A percentile compares a stretch with the other conserved stretches of the same genome.
These are phyloP conservation scores for Calonectria pseudoreteaudii DNA, from an alignment of 2,329 filamentous ascomycete genomes.

Conservation along the genomic window DNA sequence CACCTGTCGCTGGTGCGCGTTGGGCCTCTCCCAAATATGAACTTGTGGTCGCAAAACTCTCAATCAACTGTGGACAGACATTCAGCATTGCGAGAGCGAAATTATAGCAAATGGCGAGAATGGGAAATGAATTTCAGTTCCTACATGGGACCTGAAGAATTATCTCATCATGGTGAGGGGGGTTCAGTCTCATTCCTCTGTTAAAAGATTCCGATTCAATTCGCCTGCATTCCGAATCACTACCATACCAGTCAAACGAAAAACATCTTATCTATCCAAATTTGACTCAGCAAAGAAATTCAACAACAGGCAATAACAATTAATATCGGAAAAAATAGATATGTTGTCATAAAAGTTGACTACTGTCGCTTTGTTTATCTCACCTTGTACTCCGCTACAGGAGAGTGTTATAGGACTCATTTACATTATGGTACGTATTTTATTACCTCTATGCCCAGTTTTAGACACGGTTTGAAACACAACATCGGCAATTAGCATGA, in stretches of 20 bases:
- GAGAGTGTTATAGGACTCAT: no score
- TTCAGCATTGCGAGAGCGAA: neutral
- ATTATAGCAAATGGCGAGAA: neutral
- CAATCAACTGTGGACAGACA: neutral
- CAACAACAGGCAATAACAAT: no score
- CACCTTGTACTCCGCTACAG: no score
- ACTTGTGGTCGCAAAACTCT: neutral
- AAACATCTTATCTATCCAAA: neutral
- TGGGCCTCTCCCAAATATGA: neutral
- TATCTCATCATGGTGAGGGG: neutral
- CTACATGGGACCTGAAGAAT: neutral
- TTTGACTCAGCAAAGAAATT: no score
- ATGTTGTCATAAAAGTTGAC: no score
- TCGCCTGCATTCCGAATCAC: neutral
- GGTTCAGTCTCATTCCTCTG: neutral
- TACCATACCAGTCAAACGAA: neutral
- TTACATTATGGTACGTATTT: no score
- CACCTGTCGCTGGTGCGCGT: rapidly evolving
- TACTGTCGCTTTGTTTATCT: no score
- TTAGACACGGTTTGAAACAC: no score
- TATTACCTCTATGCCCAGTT: no score
- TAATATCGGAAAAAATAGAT: no score
- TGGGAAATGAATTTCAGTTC: neutral
- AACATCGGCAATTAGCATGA: no score
- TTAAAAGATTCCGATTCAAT: neutral